phyloP scores from a whole-genome alignment of 768 basidiomycete species.

The Leccinum variicolor region DNA sequence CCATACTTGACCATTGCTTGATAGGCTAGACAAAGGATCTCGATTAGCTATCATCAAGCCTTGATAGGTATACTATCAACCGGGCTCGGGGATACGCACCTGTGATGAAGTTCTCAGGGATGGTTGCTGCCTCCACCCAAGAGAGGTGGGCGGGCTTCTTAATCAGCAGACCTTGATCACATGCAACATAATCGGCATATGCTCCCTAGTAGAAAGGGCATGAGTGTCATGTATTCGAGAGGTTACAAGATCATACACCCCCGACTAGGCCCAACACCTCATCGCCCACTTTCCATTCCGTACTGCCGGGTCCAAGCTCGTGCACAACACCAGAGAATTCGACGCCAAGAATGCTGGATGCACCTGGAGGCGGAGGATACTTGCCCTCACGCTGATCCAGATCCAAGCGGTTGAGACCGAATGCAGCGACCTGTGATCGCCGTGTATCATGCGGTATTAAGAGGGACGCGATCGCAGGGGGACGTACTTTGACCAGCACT shows the following conservation, averaged over 20 bases:
- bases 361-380: conserved; percentile 80
- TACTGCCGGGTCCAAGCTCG: conserved; percentile 48
- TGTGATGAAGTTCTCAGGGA: conserved; percentile 88
- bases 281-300: conserved; percentile 58
- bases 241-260: conserved; percentile 50
- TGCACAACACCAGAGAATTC: conserved; percentile 77
- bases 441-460: background rate
- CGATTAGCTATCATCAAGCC: conserved; percentile 1
- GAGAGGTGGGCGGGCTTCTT: conserved; percentile 71
- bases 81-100: conserved; percentile 43
- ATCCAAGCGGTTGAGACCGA: conserved; percentile 91
- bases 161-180: conserved; percentile 62
- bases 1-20: conserved; percentile 67
- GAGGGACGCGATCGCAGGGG: background rate
- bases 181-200: conserved; percentile 83
- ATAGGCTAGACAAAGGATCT: conserved; percentile 40
- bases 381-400: conserved; percentile 63
- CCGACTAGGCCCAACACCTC: conserved; percentile 77
- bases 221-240: background rate
- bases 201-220: conserved; percentile 57
- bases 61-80: background rate
- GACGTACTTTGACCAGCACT: conserved; percentile 74
- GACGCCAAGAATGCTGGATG: conserved; percentile 75
- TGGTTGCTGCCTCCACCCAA: conserved; percentile 82
- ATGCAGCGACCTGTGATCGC: conserved; percentile 60